phyloP scores from a whole-genome alignment of 345 rosid genomes.

The Bruguiera gymnorhiza region DNA sequence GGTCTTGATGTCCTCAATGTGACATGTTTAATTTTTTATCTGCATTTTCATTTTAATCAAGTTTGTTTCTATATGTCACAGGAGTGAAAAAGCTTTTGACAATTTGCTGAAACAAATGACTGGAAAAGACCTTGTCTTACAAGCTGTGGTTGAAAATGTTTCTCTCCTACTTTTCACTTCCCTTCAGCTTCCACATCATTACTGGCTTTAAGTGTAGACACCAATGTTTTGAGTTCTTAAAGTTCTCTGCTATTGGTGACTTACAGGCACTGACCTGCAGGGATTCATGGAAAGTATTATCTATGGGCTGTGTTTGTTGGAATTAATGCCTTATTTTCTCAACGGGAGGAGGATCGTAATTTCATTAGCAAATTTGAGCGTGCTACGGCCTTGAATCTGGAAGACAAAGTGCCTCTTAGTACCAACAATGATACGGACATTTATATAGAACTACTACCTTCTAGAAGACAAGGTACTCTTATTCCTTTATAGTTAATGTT shows the following conservation, averaged over 20 bases:
- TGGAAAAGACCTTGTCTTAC: neutral
- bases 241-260: neutral
- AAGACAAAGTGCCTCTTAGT: neutral
- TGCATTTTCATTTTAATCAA: neutral
- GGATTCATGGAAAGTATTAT: neutral
- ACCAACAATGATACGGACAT: neutral
- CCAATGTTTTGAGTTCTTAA: neutral
- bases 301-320: neutral
- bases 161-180: slow-evolving; percentile 10
- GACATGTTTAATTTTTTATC: neutral
- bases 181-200: slow-evolving; percentile 1
- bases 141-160: neutral
- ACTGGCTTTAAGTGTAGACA: neutral
- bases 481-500: no score
- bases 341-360: neutral
- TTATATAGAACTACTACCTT: no score
- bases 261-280: neutral
- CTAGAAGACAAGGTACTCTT: no score
- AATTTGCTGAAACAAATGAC: neutral
- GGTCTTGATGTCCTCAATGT: neutral
- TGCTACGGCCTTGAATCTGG: neutral
- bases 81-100: neutral
- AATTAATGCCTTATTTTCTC: neutral
- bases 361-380: neutral
- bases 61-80: neutral